Evolutionary conservation across 148 eudicot genomes (phyloP).

Genomic region (Amaranthus cruentus): DNA sequence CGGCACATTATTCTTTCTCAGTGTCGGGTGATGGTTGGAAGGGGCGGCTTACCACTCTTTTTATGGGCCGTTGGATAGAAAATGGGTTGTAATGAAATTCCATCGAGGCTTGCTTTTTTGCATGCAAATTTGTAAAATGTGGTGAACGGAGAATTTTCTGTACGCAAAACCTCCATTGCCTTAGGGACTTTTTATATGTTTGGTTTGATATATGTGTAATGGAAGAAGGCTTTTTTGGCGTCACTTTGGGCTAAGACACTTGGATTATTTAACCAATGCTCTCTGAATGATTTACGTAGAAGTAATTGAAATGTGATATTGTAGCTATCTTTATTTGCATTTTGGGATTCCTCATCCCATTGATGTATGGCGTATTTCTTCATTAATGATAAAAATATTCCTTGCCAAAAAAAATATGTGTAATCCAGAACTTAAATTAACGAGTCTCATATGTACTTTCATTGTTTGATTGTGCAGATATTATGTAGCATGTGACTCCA

Average conservation of each 20-base stretch:
- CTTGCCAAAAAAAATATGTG: too few species aligned
- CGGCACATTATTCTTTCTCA: too few species aligned
- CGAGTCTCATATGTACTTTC: slow-evolving; percentile 12
- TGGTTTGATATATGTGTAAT: neutral
- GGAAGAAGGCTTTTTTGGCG: neutral
- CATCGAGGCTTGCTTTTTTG: neutral
- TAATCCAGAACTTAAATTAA: neutral
- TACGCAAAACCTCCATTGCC: neutral
- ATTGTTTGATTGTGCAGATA: slow-evolving; percentile 49
- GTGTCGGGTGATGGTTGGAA: neutral
- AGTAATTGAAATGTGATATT: too few species aligned
- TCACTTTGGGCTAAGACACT: too few species aligned
- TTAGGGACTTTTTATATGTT: neutral
- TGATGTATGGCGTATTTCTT: too few species aligned
- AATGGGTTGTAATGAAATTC: too few species aligned
- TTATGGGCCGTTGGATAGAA: too few species aligned
- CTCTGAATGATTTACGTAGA: too few species aligned
- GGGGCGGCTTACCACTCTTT: neutral
- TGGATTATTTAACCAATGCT: too few species aligned
- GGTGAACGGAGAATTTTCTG: neutral
- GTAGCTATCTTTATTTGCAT: too few species aligned
- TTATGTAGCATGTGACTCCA: slow-evolving; percentile 69
- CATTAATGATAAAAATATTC: too few species aligned
- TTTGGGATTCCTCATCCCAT: too few species aligned
- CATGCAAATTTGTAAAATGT: neutral